Conservation (phyloP, 164 flowering plant genomes). For the Vitis rotundifolia region DNA sequence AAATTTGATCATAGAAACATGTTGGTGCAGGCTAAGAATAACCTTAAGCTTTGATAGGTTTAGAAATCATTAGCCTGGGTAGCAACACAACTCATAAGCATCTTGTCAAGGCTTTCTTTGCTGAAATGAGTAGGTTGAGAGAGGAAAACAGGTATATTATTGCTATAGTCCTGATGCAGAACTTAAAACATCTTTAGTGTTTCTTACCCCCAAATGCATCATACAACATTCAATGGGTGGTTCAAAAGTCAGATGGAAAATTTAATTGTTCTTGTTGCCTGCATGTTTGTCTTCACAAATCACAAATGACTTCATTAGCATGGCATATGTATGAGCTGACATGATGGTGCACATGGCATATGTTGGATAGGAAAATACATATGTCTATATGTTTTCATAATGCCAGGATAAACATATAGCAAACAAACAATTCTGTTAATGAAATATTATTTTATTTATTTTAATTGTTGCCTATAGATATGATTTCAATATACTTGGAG, state of each 20-base stretch:
- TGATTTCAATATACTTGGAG: no score
- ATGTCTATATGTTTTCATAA: no score
- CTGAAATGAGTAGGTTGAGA: constrained; percentile 66
- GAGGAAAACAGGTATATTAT: constrained; percentile 82
- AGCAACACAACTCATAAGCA: neutral
- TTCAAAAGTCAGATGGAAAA: constrained; percentile 71
- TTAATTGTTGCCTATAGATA: no score
- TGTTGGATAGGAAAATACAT: no score
- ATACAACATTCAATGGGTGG: constrained; percentile 70
- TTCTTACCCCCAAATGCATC: constrained; percentile 83
- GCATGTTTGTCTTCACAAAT: neutral
- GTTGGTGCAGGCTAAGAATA: constrained; percentile 81
- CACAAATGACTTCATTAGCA: no score
- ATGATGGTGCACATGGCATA: no score
- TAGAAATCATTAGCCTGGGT: neutral
- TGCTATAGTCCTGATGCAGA: constrained; percentile 72
- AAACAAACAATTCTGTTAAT: no score
- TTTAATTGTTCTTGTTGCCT: neutral
- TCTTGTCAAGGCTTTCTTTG: neutral
- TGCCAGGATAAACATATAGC: no score
- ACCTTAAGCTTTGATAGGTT: neutral
- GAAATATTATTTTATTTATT: no score
- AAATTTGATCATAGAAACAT: neutral
- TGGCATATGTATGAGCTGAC: no score
- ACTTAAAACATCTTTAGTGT: constrained; percentile 51